phyloP scores from a whole-genome alignment of 140 eudicot species.

The Ambrosia hybrid region DNA sequence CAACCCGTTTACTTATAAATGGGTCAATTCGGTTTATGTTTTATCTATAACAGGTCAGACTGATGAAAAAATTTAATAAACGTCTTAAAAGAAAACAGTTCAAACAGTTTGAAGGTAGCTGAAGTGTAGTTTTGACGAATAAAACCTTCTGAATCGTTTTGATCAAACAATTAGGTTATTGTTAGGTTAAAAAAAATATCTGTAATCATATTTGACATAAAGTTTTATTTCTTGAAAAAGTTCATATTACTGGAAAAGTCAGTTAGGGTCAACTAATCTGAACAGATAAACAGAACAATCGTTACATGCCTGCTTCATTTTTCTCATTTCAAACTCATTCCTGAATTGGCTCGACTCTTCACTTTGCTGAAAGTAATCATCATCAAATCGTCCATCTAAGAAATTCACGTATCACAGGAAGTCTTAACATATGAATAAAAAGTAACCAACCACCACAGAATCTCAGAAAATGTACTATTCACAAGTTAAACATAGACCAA shows the following conservation, averaged over 20 bases:
- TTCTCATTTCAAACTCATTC: constrained; percentile 89
- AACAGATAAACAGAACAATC: not conserved
- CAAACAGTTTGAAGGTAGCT: not conserved
- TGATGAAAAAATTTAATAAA: not conserved
- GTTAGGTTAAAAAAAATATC: not conserved
- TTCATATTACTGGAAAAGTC: too few relatives aligned
- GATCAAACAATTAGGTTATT: not conserved
- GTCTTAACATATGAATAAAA: constrained; percentile 4
- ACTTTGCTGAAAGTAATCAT: constrained; percentile 81
- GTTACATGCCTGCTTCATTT: constrained; percentile 76
- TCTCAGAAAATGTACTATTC: constrained; percentile 2
- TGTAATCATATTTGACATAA: not conserved
- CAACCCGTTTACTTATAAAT: not conserved
- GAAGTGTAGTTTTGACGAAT: not conserved
- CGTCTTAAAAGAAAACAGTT: not conserved
- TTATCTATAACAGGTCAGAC: not conserved
- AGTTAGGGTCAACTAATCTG: too few relatives aligned
- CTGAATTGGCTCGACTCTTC: constrained; percentile 87
- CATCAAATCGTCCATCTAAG: constrained; percentile 77
- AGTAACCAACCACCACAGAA: constrained; percentile 13
- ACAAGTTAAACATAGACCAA: not conserved
- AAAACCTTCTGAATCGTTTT: not conserved
- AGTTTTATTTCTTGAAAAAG: too few relatives aligned
- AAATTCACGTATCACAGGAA: constrained; percentile 19
- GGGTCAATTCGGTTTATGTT: not conserved